Conservation (phyloP, 2,329 filamentous ascomycete species). For the Nemania sp. region DNA sequence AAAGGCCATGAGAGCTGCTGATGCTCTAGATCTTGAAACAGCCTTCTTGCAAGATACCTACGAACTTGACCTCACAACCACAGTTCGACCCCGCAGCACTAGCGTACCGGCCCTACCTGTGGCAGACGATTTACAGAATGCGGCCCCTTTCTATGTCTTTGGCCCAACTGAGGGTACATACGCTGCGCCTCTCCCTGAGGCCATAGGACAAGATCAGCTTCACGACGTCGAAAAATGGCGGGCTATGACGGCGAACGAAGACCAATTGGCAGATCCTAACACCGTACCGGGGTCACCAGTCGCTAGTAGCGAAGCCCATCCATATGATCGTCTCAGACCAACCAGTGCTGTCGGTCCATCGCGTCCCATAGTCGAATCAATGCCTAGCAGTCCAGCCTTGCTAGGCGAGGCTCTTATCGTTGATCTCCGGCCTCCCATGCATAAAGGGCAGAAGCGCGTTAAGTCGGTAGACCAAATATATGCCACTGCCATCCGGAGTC, state of each 20-base stretch:
- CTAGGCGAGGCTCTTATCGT: conserved; percentile 48
- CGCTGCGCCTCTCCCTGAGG: conserved; percentile 19
- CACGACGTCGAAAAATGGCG: conserved; percentile 35
- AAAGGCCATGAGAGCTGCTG: conserved; percentile 69
- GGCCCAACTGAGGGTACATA: conserved; percentile 49
- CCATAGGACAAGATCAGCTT: conserved; percentile 20
- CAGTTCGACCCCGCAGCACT: conserved; percentile 59
- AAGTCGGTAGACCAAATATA: conserved; percentile 48
- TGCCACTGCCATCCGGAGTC: conserved; percentile 41
- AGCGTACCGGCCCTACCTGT: conserved; percentile 63
- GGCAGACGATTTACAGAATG: conserved; percentile 58
- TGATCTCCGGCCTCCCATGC: conserved; percentile 43
- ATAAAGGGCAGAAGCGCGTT: conserved; percentile 38
- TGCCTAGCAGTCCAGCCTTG: conserved; percentile 45
- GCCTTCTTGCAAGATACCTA: conserved; percentile 64
- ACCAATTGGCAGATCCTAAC: conserved; percentile 27
- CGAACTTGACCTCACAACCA: conserved; percentile 61
- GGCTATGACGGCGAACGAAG: conserved; percentile 21
- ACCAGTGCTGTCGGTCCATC: conserved; percentile 40
- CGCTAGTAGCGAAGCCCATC: conserved; percentile 30
- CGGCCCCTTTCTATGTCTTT: conserved; percentile 63
- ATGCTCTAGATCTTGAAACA: conserved; percentile 67
- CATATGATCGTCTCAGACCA: conserved; percentile 31
- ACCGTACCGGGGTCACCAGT: conserved; percentile 24
- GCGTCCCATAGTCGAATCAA: conserved; percentile 41